These are phyloP conservation scores for Aureobasidium mangrovei DNA, from an alignment of 2,329 filamentous ascomycete species.

Conservation along the genomic window DNA sequence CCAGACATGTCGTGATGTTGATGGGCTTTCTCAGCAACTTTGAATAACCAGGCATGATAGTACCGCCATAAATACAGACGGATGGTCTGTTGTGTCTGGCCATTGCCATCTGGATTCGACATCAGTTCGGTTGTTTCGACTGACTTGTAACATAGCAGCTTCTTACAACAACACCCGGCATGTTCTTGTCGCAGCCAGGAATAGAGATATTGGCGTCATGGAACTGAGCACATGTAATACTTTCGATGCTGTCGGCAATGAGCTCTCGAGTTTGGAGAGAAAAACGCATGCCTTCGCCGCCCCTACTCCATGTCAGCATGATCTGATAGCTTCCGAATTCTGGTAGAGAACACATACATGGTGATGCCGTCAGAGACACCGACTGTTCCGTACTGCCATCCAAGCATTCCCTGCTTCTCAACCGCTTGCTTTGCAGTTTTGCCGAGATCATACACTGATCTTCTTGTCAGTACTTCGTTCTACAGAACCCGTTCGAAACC, in stretches of 20 bases:
- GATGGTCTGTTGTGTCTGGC: constrained; percentile 86
- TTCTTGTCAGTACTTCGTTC: constrained; percentile 3
- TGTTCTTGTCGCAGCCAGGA: constrained; percentile 98
- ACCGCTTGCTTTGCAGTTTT: constrained; percentile 79
- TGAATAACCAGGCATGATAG: constrained; percentile 81
- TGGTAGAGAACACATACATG: constrained; percentile 45
- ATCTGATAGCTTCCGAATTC: too few relatives aligned
- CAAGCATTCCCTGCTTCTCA: constrained; percentile 75
- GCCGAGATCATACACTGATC: constrained; percentile 68
- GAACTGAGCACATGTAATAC: constrained; percentile 97
- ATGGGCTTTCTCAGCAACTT: constrained; percentile 65
- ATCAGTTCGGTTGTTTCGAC: neutral
- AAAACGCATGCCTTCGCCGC: constrained; percentile 87
- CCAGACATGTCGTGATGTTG: constrained; percentile 84
- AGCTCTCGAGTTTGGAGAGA: constrained; percentile 90
- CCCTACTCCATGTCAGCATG: constrained; percentile 48
- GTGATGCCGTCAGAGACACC: constrained; percentile 88
- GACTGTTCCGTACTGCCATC: constrained; percentile 89
- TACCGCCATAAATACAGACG: constrained; percentile 91
- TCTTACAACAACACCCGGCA: constrained; percentile 68
- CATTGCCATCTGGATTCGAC: constrained; percentile 57
- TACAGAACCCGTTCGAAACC: neutral
- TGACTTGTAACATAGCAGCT: too few relatives aligned
- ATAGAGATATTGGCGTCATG: constrained; percentile 95
- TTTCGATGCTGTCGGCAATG: constrained; percentile 97